A percentile compares a stretch with the other conserved stretches of the same genome.
Conservation (phyloP, 2,329 filamentous ascomycete genomes). For the Penicillium sp. region DNA sequence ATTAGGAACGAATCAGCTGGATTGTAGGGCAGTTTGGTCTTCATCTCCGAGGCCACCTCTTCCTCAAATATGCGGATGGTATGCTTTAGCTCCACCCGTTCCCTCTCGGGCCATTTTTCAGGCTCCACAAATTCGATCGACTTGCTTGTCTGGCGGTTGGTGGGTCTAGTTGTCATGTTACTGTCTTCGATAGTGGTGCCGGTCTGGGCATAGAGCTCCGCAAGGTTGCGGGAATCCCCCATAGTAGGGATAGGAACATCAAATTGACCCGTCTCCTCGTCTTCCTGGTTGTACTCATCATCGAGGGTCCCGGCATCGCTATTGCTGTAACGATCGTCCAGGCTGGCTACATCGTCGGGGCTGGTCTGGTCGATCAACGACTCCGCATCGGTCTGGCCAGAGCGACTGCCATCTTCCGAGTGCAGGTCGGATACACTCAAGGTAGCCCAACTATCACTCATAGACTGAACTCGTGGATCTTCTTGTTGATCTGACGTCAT, state of each 20-base stretch:
- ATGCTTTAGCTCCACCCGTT: slow-evolving; percentile 40
- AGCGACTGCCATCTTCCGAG: slow-evolving; percentile 43
- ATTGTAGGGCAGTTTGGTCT: slow-evolving; percentile 24
- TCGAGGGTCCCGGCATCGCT: slow-evolving; percentile 35
- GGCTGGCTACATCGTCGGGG: slow-evolving; percentile 43
- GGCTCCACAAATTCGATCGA: slow-evolving; percentile 43
- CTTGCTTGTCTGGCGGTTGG: slow-evolving; percentile 29
- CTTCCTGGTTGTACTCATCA: slow-evolving; percentile 25
- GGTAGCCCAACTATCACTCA: slow-evolving; percentile 46
- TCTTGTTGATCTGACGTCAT: slow-evolving; percentile 36
- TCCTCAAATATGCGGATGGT: slow-evolving; percentile 37
- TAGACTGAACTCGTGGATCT: slow-evolving; percentile 27
- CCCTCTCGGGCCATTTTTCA: slow-evolving; percentile 36
- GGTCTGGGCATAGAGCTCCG: slow-evolving; percentile 26
- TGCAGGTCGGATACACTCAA: slow-evolving; percentile 41
- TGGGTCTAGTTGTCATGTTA: slow-evolving; percentile 31
- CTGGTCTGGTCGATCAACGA: slow-evolving; percentile 42
- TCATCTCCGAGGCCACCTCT: slow-evolving; percentile 26
- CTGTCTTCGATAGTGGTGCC: slow-evolving; percentile 33
- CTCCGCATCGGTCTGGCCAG: slow-evolving; percentile 41
- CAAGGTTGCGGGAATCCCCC: slow-evolving; percentile 27
- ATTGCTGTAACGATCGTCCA: slow-evolving; percentile 36
- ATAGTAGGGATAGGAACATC: slow-evolving; percentile 19
- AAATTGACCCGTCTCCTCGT: slow-evolving; percentile 19
- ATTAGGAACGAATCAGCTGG: slow-evolving; percentile 32